Evolutionary conservation across 352 stramenopile genomes (phyloP), one percentile per base, ranked within the genome.

Genomic region (Phytophthora palmivora): DNA sequence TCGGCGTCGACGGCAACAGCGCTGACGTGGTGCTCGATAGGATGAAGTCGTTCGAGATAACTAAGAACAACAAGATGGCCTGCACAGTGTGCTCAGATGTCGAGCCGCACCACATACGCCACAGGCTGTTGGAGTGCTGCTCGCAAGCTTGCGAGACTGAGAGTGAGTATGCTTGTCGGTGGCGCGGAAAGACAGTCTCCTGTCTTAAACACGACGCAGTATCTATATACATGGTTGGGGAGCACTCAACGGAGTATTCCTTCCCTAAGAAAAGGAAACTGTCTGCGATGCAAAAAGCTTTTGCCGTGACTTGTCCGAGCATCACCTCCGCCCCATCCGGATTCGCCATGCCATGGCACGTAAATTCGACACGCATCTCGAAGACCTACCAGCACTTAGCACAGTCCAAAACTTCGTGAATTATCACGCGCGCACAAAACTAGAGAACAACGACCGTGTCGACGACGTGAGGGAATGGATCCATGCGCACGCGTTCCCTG

Each of bases 331-430:
- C 0, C 43, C 43, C 0, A 24, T 62, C 30, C n/a, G 43, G 1
- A 62, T 62, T 42, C 54, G 34, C 24, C 43, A 48, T 10, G 54
- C 54, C 14, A 47, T 62, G 43, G 4, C 43, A 3, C 32, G 54
- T 2, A 62, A 55, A 12, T 55, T 62, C 28, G 33, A 46, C 1
- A 48, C 24, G 1, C 2, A 12, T 0, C 2, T 55, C 0, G 21
- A 42, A 33, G 33, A 55, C 2, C 54, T 55, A 16, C 43, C 54
- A 32, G 26, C 26, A 8, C 26, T 32, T 8, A 9, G 4, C 26
- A 32, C 26, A 32, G 8, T 32, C 26, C 26, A 32, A 32, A 32
- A 32, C 8, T 32, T 32, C n/a, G n/a, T n/a, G n/a, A n/a, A n/a
- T n/a, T n/a, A n/a, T n/a, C n/a, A n/a, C n/a, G n/a, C n/a, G n/a